Base-by-base conservation (phyloP, 768 basidiomycete species). In the Sistotremastrum niveocremeum region DNA sequence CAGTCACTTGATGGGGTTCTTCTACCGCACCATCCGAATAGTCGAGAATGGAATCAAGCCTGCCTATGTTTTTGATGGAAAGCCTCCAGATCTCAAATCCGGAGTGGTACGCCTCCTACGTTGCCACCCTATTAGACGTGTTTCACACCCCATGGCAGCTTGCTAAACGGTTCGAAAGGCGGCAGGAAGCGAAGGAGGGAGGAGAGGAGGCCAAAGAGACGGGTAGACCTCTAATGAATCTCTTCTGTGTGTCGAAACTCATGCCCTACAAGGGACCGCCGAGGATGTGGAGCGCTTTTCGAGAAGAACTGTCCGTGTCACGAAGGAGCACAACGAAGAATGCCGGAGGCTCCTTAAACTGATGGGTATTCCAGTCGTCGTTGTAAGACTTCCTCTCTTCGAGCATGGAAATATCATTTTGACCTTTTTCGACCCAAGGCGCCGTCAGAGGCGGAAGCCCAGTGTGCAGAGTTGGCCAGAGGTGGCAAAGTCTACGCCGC, bases 21-120 rank as follows among this genome's bases (percentile, higher is more conserved):
- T 99, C 67, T 97, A 97, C 57, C 76, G 93, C 36, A 99, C 95
- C 0, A 87, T 99, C 49, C 76, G 95, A 28, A 98, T 99, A 61
- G 93, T 93, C 11, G 95, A 99, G 65, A 94, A 98, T 53, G 95
- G 95, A 3, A 90, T 99, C 60, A 99, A 99, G 58, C 93, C 94
- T 0, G 84, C 84, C 34, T 98, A 98, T 62, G 89, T 99, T 34
- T 99, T 99, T 53, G 95, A 99, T 62, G 95, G 95, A 20, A 94
- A 93, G 62, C 95, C 95, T 2, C 95, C 95, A 40, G 91, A 97
- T 56, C 65, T 99, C 66, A 99, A 99, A 67, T 82, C 89, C 47
- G 89, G 89, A 44, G 91, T 98, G 57, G 94, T 99, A 57, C 58
- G 89, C 81, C 9, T 29, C 28, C 33, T 42, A 6, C 11, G 11